Evolutionary conservation across 148 eudicot species (phyloP).

Genomic region (Simmondsia chinensis): DNA sequence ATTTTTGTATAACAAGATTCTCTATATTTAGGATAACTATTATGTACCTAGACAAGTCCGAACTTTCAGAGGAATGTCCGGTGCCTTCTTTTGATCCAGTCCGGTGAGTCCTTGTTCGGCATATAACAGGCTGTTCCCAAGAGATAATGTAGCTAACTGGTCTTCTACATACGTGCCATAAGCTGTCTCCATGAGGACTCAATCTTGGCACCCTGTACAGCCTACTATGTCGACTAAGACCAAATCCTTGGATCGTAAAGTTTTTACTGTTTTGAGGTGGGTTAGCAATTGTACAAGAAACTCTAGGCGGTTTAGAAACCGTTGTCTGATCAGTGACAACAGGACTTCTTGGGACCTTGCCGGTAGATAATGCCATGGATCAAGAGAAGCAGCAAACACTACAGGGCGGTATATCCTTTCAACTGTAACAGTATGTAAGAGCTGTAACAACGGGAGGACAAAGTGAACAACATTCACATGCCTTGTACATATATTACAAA

Average conservation of each 20-base stretch:
- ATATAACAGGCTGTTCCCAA: conserved; percentile 32
- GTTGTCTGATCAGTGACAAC: conserved; percentile 13
- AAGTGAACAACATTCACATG: too few relatives aligned
- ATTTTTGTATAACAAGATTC: not conserved
- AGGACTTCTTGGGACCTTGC: conserved; percentile 19
- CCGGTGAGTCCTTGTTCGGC: conserved; percentile 37
- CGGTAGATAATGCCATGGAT: conserved; percentile 22
- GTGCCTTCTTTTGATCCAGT: conserved; percentile 40
- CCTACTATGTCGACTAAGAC: conserved; percentile 29
- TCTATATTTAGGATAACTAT: too few relatives aligned
- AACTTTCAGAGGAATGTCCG: conserved; percentile 29
- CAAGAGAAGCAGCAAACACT: too few relatives aligned
- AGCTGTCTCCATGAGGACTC: conserved; percentile 22
- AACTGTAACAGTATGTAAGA: too few relatives aligned
- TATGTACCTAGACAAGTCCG: conserved; percentile 54
- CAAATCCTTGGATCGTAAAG: conserved; percentile 24
- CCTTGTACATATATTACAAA: too few relatives aligned
- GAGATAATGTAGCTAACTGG: conserved; percentile 12
- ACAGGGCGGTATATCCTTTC: too few relatives aligned
- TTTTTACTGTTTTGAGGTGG: conserved; percentile 34
- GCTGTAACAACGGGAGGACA: too few relatives aligned
- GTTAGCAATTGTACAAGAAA: conserved; percentile 32
- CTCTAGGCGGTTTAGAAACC: conserved; percentile 32
- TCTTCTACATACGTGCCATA: conserved; percentile 30
- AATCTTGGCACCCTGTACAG: conserved; percentile 21